phyloP scores from a whole-genome alignment of 2,329 filamentous ascomycete genomes.

The Colletotrichum eremochloae region DNA sequence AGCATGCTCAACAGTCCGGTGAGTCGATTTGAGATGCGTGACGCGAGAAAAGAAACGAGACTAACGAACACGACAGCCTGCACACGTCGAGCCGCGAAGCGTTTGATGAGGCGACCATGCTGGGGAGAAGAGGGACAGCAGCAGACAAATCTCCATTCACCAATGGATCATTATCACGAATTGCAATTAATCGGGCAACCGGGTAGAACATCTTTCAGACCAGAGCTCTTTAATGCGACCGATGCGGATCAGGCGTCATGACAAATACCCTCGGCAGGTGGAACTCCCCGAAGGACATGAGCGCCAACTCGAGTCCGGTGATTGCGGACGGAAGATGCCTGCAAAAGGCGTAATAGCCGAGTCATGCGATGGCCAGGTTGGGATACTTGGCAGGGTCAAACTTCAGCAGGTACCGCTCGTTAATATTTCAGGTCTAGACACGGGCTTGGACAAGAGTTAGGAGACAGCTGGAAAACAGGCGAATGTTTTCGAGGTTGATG shows the following conservation, averaged over 20 bases:
- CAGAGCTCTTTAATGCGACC: constrained; percentile 16
- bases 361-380: constrained; percentile 42
- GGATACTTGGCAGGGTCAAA: constrained; percentile 42
- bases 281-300: constrained; percentile 44
- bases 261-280: constrained; percentile 44
- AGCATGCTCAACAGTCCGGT: constrained; percentile 97
- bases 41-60: neutral
- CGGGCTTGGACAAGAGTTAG: constrained; percentile 32
- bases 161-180: constrained; percentile 33
- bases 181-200: constrained; percentile 40
- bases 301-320: constrained; percentile 33
- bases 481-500: constrained; percentile 26
- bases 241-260: constrained; percentile 29
- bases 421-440: constrained; percentile 14
- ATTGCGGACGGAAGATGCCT: constrained; percentile 31
- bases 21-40: constrained; percentile 58
- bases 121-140: constrained; percentile 36
- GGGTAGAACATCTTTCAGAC: constrained; percentile 23
- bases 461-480: constrained; percentile 25
- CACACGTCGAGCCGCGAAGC: constrained; percentile 69
- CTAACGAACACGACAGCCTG: constrained; percentile 57
- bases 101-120: constrained; percentile 52
- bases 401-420: constrained; percentile 38
- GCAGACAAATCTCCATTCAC: constrained; percentile 22
- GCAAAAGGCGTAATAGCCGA: constrained; percentile 42